Base-by-base conservation (phyloP, 805 yeast genomes). In the Pichia rugopelliculosa region DNA sequence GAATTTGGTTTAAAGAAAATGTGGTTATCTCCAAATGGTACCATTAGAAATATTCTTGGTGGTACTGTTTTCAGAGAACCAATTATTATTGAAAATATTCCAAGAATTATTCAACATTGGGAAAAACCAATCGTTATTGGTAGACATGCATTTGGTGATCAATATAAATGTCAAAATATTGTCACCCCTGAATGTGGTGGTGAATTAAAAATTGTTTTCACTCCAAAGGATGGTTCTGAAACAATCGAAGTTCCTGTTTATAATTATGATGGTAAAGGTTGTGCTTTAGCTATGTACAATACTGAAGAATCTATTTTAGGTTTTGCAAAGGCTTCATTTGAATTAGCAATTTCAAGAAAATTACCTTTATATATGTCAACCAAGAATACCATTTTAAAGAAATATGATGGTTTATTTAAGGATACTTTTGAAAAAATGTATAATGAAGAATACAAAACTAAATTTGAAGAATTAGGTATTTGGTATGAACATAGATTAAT, bases 1-100 rank as follows among this genome's bases (percentile, higher is more conserved):
- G 98, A 91, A 69, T 91, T 88, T 69, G 72, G 77, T 48, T 76
- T 91, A 67, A 89, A 91, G 73, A 85, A 89, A 68, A 91, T 91
- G 98, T 91, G 97, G 97, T 76, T 84, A 51, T 87, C 96, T 15
- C 98, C 98, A 54, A 91, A 91, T 69, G 98, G 98, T 51, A 91
- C 98, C 44, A 87, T 91, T 66, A 83, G 98, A 71, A 91, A 91
- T 73, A 84, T 91, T 53, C 73, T 91, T 51, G 96, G 96, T 44
- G 98, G 98, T 51, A 91, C 97, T 25, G 96, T 91, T 41, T 91
- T 91, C 77, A 80, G 98, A 62, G 98, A 90, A 71, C 96, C 97
- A 53, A 91, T 91, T 65, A 87, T 91, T 46, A 87, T 91, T 59
- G 67, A 61, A 30, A 88, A 87, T 49, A 84, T 91, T 59, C 98